phyloP scores from a whole-genome alignment of 169 alveolate genomes.

The Eimeria brunetti region DNA sequence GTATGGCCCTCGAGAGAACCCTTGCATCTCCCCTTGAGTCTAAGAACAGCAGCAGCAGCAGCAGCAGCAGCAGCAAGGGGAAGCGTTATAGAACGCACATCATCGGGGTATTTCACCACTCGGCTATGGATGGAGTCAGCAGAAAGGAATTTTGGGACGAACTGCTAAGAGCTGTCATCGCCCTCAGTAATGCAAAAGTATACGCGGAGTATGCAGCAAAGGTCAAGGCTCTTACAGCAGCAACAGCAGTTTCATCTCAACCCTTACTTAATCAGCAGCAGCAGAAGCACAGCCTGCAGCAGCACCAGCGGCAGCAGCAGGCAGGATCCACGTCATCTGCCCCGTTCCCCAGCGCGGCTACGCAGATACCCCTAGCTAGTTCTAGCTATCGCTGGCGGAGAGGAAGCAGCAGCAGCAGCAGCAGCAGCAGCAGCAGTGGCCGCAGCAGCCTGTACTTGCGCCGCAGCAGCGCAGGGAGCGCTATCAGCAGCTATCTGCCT shows the following conservation, averaged over 20 bases:
- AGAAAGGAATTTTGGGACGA: constrained; percentile 86
- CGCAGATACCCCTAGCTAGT: constrained; percentile 26
- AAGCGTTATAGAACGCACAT: constrained; percentile 79
- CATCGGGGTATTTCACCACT: constrained; percentile 85
- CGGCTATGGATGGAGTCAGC: constrained; percentile 85
- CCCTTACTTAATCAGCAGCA: neutral
- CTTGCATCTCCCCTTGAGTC: neutral
- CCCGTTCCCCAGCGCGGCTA: neutral
- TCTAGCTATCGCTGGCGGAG: constrained; percentile 34
- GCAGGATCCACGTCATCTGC: neutral
- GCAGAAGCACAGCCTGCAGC: constrained; percentile 2
- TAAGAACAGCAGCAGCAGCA: neutral
- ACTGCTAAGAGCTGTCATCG: constrained; percentile 5
- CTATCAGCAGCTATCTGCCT: neutral
- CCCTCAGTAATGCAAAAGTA: constrained; percentile 10
- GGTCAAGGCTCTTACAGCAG: constrained; percentile 65
- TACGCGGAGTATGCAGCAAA: constrained; percentile 44
- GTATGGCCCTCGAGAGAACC: constrained; percentile 10
- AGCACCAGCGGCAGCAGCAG: neutral
- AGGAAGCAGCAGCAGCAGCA: constrained; percentile 36
- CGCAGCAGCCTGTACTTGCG: constrained; percentile 13
- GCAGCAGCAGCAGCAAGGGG: constrained; percentile 40
- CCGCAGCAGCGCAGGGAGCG: constrained; percentile 42
- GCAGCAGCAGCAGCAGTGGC: constrained; percentile 24
- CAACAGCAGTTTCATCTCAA: constrained; percentile 28